These are phyloP conservation scores for Scheffersomyces titani DNA, from an alignment of 1,139 yeast species.

Conservation along the genomic window DNA sequence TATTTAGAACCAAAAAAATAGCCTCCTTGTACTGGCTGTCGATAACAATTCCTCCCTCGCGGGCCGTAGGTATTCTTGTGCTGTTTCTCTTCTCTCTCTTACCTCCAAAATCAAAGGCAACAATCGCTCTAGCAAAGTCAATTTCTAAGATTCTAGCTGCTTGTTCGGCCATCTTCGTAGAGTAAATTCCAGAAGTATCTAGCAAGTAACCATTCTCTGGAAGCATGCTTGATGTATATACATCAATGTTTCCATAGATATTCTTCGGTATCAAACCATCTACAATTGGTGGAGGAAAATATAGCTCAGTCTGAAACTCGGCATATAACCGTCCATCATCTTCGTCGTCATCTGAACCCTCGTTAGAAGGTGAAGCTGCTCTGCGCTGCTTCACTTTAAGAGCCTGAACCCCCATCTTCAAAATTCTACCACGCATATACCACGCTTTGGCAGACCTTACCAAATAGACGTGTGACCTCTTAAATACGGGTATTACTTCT, in stretches of 20 bases:
- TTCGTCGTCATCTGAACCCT: conserved; percentile 42
- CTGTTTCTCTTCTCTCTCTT: conserved; percentile 5
- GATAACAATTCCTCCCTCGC: conserved; percentile 76
- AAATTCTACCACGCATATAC: conserved; percentile 78
- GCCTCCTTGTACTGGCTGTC: conserved; percentile 69
- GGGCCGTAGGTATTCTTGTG: conserved; percentile 56
- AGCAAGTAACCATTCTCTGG: conserved; percentile 80
- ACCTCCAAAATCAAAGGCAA: conserved; percentile 73
- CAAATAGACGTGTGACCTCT: conserved; percentile 60
- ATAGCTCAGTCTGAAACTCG: conserved; percentile 72
- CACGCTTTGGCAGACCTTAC: conserved; percentile 81
- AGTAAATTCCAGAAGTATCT: conserved; percentile 17
- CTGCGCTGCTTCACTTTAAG: conserved; percentile 40
- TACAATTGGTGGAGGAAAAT: conserved; percentile 61
- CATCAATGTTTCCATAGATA: conserved; percentile 79
- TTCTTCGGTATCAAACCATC: conserved; percentile 74
- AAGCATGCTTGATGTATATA: conserved; percentile 75
- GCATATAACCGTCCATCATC: conserved; percentile 63
- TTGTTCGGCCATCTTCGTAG: conserved; percentile 53
- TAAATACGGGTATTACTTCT: conserved; percentile 58
- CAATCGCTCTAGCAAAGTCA: conserved; percentile 86
- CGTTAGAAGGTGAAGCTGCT: conserved; percentile 13
- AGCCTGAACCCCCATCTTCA: conserved; percentile 72
- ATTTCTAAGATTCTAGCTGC: conserved; percentile 74
- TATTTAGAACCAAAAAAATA: conserved; percentile 54